Evolutionary conservation across 495 filamentous ascomycete genomes (phyloP), one percentile per base, ranked within the genome.

Genomic region (Venustampulla echinocandica): DNA sequence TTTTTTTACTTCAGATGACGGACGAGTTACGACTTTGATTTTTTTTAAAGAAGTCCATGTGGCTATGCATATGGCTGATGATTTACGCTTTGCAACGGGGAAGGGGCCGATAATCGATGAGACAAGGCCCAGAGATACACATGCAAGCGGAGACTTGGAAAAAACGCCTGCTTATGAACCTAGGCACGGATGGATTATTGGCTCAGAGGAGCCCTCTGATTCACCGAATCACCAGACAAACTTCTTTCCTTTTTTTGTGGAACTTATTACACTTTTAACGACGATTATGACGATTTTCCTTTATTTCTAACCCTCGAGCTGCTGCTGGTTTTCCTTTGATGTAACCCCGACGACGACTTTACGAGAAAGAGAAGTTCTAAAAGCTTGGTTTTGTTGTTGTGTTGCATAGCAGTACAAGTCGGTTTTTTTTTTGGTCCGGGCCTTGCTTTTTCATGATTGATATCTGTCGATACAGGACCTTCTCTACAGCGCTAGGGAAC

Each of bases 11-110:
- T 52, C 46, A 52, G 38, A 58, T 47, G 52, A 58, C 42, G 42
- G 44, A 58, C 48, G 56, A 52, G 44, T 50, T 58, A 58, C 42
- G 56, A 58, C 52, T 53, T 58, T 44, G 11, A 39, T 44, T 47
- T 49, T 20, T 48, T 18, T 27, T 19, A 20, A 50, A 18, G 23
- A 42, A 51, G 44, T 22, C 19, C 38, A 28, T 23, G 24, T 40
- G 27, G 48, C 39, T 33, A 51, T 49, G 45, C 24, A 49, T 32
- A 59, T 42, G 57, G 50, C 32, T 51, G 53, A 59, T 45, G 57
- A 59, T 33, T 52, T 46, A 59, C 53, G 57, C 46, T 49, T 46
- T 51, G 47, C 50, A 45, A 46, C 17, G n/a, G n/a, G 19, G 25
- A 47, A 20, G 32, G 42, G 46, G 42, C 44, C 20, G 18, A 56